phyloP scores from a whole-genome alignment of 306 rosid species.

The Prunus salicina region DNA sequence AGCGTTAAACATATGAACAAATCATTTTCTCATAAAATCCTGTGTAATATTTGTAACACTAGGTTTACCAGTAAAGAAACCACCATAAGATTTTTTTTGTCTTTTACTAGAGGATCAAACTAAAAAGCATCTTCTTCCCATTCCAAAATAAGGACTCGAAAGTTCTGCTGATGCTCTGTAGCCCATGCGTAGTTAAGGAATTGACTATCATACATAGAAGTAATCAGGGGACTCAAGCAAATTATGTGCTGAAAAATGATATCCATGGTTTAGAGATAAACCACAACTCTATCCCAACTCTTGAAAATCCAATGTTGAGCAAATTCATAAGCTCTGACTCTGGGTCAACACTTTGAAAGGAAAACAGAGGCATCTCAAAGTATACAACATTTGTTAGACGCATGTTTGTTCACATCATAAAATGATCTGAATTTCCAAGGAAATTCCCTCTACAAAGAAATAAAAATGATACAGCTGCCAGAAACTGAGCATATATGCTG shows the following conservation, averaged over 20 bases:
- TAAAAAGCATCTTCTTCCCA: neutral
- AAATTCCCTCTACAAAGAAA: neutral
- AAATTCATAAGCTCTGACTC: neutral
- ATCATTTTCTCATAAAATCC: neutral
- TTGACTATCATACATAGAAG: neutral
- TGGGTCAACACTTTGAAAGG: neutral
- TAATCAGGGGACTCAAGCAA: neutral
- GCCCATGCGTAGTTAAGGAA: neutral
- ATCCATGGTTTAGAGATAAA: neutral
- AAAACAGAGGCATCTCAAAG: neutral
- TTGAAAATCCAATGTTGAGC: neutral
- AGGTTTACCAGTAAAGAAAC: neutral
- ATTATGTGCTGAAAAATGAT: neutral
- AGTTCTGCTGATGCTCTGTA: neutral
- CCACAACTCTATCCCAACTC: neutral
- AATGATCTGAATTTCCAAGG: neutral
- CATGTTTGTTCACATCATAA: neutral
- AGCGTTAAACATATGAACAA: too few species aligned
- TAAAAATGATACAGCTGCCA: neutral
- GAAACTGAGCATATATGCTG: neutral
- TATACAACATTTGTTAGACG: neutral
- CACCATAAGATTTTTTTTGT: neutral
- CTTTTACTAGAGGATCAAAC: neutral
- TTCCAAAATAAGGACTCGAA: neutral
- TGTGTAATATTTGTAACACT: neutral